Evolutionary conservation across 2,329 filamentous ascomycete genomes (phyloP).

Genomic region (Cladosporium sp.): DNA sequence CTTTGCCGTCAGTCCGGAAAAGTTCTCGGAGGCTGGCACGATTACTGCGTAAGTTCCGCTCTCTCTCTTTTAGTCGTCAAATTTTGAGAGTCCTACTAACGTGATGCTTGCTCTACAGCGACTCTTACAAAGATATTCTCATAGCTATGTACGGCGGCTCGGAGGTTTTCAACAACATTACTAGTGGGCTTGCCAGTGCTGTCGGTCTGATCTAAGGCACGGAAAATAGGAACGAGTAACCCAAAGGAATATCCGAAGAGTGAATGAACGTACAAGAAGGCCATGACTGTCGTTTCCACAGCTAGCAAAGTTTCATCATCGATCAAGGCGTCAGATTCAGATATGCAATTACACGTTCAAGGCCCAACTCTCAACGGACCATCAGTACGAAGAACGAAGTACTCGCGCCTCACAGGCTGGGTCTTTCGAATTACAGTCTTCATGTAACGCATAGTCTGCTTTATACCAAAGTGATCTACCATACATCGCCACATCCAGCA

Average conservation of each 20-base stretch:
- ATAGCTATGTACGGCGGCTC: slow-evolving; percentile 28
- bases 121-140: slow-evolving; percentile 31
- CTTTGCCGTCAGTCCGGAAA: slow-evolving; percentile 25
- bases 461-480: too few relatives aligned
- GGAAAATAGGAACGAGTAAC: neutral
- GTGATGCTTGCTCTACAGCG: slow-evolving; percentile 11
- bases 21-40: slow-evolving; percentile 25
- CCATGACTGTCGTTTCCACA: neutral
- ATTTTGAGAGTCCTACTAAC: neutral
- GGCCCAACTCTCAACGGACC: too few relatives aligned
- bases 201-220: slow-evolving; percentile 24
- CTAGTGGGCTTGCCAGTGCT: slow-evolving; percentile 25
- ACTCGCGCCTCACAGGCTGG: too few relatives aligned
- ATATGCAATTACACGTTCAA: too few relatives aligned
- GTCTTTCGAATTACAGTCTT: too few relatives aligned
- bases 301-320: neutral
- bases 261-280: neutral
- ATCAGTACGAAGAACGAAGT: too few relatives aligned
- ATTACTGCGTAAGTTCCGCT: slow-evolving; percentile 16
- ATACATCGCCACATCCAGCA: too few relatives aligned
- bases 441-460: too few relatives aligned
- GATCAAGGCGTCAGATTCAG: too few relatives aligned
- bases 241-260: neutral
- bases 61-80: neutral
- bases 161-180: slow-evolving; percentile 32